Evolutionary conservation across 441 rosid genomes (phyloP).

Genomic region (Gossypium gossypioides): DNA sequence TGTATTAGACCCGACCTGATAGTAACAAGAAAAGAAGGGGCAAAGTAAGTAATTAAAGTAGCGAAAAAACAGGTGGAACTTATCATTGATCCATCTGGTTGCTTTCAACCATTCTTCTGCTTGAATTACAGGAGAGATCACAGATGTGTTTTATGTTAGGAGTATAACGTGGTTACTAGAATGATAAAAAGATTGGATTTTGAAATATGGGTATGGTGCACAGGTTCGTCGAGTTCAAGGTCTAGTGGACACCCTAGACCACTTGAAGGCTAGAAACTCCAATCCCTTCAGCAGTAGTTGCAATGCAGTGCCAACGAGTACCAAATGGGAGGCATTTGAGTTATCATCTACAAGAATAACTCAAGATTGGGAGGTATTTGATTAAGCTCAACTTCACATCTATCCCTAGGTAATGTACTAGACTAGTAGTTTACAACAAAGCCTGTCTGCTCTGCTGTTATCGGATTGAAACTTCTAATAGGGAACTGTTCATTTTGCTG

Average conservation of each 20-base stretch:
- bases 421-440: background rate
- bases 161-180: background rate
- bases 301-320: slow-evolving; percentile 26
- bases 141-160: background rate
- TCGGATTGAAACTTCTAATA: background rate
- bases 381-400: slow-evolving; percentile 16
- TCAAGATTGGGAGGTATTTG: slow-evolving; percentile 46
- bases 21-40: background rate
- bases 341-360: slow-evolving; percentile 34
- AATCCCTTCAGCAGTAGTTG: slow-evolving; percentile 25
- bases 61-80: background rate
- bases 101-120: background rate
- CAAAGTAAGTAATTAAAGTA: background rate
- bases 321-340: slow-evolving; percentile 34
- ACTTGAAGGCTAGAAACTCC: slow-evolving; percentile 34
- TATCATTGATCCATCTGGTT: background rate
- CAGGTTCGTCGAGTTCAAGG: slow-evolving; percentile 43
- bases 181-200: background rate
- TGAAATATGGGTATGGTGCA: slow-evolving; percentile 1
- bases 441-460: background rate
- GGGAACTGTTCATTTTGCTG: background rate
- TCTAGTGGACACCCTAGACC: slow-evolving; percentile 36
- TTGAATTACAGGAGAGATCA: background rate
- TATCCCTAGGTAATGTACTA: background rate
- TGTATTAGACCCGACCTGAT: background rate